Evolutionary conservation across 2,329 filamentous ascomycete genomes (phyloP).

Genomic region (Hypoxylon sp.): DNA sequence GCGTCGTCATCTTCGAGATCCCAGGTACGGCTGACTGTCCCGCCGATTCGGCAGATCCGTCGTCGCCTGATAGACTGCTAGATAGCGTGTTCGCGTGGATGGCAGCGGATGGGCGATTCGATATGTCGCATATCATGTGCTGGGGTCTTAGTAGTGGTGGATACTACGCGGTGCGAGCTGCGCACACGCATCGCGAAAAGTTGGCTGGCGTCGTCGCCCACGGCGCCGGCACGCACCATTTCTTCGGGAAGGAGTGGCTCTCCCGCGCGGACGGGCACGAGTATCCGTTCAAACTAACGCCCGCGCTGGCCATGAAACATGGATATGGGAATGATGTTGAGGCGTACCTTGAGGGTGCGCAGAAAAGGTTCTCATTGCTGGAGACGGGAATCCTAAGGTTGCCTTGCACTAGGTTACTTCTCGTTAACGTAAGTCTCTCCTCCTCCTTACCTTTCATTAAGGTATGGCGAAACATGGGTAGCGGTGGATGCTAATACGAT

Average conservation of each 20-base stretch:
- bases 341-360: slow-evolving; percentile 68
- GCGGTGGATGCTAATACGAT: slow-evolving; percentile 12
- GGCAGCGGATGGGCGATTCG: slow-evolving; percentile 62
- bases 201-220: slow-evolving; percentile 73
- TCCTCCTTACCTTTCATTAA: background rate
- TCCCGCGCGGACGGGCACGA: slow-evolving; percentile 75
- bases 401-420: slow-evolving; percentile 69
- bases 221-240: slow-evolving; percentile 74
- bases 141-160: slow-evolving; percentile 78
- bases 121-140: slow-evolving; percentile 70
- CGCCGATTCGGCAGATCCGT: slow-evolving; percentile 72
- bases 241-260: slow-evolving; percentile 73
- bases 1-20: slow-evolving; percentile 73
- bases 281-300: slow-evolving; percentile 72
- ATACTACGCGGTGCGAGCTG: slow-evolving; percentile 77
- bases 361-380: slow-evolving; percentile 74
- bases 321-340: slow-evolving; percentile 68
- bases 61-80: slow-evolving; percentile 73
- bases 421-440: slow-evolving; percentile 69
- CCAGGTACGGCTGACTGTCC: slow-evolving; percentile 78
- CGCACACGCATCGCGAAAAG: slow-evolving; percentile 73
- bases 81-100: slow-evolving; percentile 74
- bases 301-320: slow-evolving; percentile 73
- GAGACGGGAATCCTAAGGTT: slow-evolving; percentile 70
- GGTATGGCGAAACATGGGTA: background rate